Conservation (phyloP, 2,329 filamentous ascomycete genomes). For the Chalaropsis ovoidea region DNA sequence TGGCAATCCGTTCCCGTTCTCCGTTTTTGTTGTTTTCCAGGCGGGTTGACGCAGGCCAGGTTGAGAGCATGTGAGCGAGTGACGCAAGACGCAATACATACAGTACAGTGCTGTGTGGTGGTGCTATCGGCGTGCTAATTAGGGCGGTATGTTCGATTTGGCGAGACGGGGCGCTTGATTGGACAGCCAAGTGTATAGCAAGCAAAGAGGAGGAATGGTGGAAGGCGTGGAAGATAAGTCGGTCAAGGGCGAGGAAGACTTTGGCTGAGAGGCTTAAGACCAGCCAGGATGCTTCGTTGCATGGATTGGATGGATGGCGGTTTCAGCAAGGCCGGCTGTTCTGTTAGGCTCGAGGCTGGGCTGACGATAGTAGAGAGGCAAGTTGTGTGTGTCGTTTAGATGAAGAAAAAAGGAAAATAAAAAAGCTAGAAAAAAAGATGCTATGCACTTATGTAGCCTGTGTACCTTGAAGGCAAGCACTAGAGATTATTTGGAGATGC, state of each 20-base stretch:
- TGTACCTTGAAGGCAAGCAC: neutral
- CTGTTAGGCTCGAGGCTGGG: no score
- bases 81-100: neutral
- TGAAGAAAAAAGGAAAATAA: neutral
- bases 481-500: neutral
- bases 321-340: neutral
- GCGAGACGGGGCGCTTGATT: neutral
- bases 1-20: neutral
- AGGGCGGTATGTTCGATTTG: conserved; percentile 1
- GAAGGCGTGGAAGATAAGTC: conserved; percentile 2
- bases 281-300: neutral
- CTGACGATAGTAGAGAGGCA: neutral
- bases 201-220: neutral
- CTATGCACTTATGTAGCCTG: neutral
- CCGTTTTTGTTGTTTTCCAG: neutral
- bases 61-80: neutral
- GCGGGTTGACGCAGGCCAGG: neutral
- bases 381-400: neutral
- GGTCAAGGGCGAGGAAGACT: neutral
- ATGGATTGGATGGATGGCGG: neutral
- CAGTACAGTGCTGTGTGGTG: neutral
- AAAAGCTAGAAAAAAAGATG: neutral
- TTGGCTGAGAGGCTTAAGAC: neutral
- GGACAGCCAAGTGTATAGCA: neutral
- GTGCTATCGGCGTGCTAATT: neutral